Conservation (phyloP, 2,329 filamentous ascomycete genomes). For the Aspergillus felis region DNA sequence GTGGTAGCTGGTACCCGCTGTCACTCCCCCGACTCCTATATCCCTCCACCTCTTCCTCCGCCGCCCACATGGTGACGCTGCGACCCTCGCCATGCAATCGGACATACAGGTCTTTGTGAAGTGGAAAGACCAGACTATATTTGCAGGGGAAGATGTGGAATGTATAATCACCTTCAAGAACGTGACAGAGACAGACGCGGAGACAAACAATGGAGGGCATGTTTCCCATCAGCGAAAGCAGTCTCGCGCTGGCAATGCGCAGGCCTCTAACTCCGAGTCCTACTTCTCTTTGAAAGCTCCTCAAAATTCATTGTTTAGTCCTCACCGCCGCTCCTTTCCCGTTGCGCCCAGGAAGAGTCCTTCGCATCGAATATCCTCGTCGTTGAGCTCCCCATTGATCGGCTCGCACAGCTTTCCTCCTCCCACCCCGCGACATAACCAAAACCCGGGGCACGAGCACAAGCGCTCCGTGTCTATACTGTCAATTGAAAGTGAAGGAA, state of each 20-base stretch:
- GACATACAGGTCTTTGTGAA: constrained; percentile 94
- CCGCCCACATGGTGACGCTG: constrained; percentile 30
- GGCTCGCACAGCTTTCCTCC: constrained; percentile 42
- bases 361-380: constrained; percentile 38
- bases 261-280: constrained; percentile 31
- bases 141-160: constrained; percentile 91
- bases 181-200: constrained; percentile 49
- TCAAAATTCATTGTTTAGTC: constrained; percentile 33
- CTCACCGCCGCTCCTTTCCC: constrained; percentile 34
- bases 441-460: constrained; percentile 54
- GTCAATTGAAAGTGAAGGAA: constrained; percentile 60
- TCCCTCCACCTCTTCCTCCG: constrained; percentile 5
- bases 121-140: constrained; percentile 92
- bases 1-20: neutral
- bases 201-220: constrained; percentile 26
- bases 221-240: constrained; percentile 34
- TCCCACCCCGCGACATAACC: constrained; percentile 29
- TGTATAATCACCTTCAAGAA: constrained; percentile 98
- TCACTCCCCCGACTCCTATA: neutral
- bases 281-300: constrained; percentile 38
- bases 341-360: constrained; percentile 31
- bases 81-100: constrained; percentile 47
- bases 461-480: constrained; percentile 78
- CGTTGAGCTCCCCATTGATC: constrained; percentile 37
- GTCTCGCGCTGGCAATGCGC: constrained; percentile 32